Percentiles rank a stretch among this genome's conserved stretches.
phyloP scores from a whole-genome alignment of 2,329 filamentous ascomycete species.

The Aspergillus hiratsukae region DNA sequence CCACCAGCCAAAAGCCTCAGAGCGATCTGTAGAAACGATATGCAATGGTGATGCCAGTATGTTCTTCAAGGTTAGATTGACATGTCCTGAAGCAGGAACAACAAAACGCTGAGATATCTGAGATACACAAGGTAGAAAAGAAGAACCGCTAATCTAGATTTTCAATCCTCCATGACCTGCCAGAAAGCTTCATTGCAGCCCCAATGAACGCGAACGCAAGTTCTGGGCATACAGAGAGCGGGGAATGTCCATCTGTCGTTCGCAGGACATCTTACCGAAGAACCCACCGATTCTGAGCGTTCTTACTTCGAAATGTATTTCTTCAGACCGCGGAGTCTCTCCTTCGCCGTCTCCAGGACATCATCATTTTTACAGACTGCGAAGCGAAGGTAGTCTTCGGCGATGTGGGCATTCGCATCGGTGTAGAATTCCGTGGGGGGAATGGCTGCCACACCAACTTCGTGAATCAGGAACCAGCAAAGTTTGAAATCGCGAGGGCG shows the following conservation, averaged over 20 bases:
- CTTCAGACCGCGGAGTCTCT: slow-evolving; percentile 66
- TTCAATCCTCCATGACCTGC: neutral
- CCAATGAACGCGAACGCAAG: neutral
- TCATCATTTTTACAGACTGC: slow-evolving; percentile 95
- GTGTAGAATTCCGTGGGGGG: slow-evolving; percentile 98
- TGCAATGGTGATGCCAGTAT: neutral
- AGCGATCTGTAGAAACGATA: neutral
- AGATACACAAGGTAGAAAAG: neutral
- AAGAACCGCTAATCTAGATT: neutral
- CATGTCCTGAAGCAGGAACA: neutral
- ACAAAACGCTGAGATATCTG: neutral
- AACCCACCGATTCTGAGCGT: slow-evolving; percentile 5
- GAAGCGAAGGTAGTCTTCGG: slow-evolving; percentile 89
- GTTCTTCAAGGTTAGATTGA: neutral
- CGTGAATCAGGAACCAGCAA: slow-evolving; percentile 93
- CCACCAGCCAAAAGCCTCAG: neutral
- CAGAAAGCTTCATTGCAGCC: neutral
- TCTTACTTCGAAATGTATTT: slow-evolving; percentile 55
- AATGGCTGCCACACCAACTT: slow-evolving; percentile 91
- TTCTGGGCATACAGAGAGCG: neutral
- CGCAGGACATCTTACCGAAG: neutral
- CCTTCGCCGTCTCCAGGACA: slow-evolving; percentile 74
- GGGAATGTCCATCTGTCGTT: neutral
- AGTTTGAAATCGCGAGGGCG: slow-evolving; percentile 92
- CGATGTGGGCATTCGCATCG: slow-evolving; percentile 72